These are phyloP conservation scores for Pleurotus sapidus DNA, from an alignment of 768 basidiomycete genomes.

Conservation along the genomic window DNA sequence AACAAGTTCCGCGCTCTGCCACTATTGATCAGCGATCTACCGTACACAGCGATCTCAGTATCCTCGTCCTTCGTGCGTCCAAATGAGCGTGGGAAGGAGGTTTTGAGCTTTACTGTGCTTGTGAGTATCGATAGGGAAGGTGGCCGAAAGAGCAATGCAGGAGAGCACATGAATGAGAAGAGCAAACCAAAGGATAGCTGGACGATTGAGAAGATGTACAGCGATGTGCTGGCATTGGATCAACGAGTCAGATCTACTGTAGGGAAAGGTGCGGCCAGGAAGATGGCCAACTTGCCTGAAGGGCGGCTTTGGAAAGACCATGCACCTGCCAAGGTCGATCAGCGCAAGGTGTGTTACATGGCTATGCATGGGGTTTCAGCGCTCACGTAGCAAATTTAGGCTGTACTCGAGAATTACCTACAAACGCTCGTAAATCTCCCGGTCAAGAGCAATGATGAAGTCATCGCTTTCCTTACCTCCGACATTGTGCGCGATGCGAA, in stretches of 20 bases:
- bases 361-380: neutral
- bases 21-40: slow-evolving; percentile 68
- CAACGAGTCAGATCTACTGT: slow-evolving; percentile 66
- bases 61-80: slow-evolving; percentile 81
- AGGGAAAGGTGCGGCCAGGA: slow-evolving; percentile 72
- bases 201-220: slow-evolving; percentile 92
- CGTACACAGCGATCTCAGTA: slow-evolving; percentile 66
- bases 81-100: slow-evolving; percentile 90
- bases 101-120: slow-evolving; percentile 80
- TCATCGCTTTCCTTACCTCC: slow-evolving; percentile 90
- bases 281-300: slow-evolving; percentile 81
- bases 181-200: slow-evolving; percentile 70
- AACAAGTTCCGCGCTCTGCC: slow-evolving; percentile 66
- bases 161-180: slow-evolving; percentile 36
- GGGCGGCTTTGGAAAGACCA: slow-evolving; percentile 96
- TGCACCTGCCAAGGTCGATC: slow-evolving; percentile 94
- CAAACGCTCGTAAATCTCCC: slow-evolving; percentile 80
- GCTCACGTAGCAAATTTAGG: slow-evolving; percentile 34
- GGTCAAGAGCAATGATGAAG: slow-evolving; percentile 83
- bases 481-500: slow-evolving; percentile 78
- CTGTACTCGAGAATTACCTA: slow-evolving; percentile 80
- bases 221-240: slow-evolving; percentile 88
- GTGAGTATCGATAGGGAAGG: slow-evolving; percentile 35
- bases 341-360: slow-evolving; percentile 71
- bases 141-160: neutral